Base-by-base conservation (phyloP, 169 alveolate genomes). In the Neospora caninum region DNA sequence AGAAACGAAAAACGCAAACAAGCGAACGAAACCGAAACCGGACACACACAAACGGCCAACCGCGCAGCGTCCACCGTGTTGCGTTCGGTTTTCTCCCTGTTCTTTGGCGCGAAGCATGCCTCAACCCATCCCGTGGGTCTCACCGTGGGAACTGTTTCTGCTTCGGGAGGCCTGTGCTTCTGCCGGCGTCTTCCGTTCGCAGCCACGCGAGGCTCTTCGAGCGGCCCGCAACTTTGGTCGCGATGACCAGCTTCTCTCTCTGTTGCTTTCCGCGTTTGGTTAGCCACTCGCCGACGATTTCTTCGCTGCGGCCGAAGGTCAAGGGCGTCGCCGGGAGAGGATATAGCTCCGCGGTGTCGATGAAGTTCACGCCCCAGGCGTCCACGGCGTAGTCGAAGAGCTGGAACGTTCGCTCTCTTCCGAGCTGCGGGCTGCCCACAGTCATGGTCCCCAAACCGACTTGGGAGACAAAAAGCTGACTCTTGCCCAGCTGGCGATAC, bases 391-490 rank as follows among this genome's bases (percentile, higher is more conserved):
- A 97, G 92, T 97, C 97, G 93, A 98, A 94, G 73, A 97, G 93
- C 83, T 94, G 93, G 69, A 94, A 95, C 13, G 98, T 97, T 34
- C 95, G 38, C 83, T 94, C 96, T 53, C 95, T 97, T 70, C 96
- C 95, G 34, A 93, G 95, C 91, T 95, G 95, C 34, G 94, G 96
- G 38, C 92, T 88, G n/a, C 99, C 99, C 88, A 97, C 96, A 34
- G 97, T 96, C 99, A 98, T 98, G 10, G 99, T 98, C 29, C 99
- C 99, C 97, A 98, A 80, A 70, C 98, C 96, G 10, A 97, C 94
- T 91, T 97, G 98, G 18, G 98, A 96, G 20, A 96, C 97, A 41
- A 94, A 96, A 88, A 97, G 73, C 83, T 97, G 97, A 58, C 96
- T 87, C 94, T 93, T 41, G 36, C 95, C 95, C 67, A 94, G 92